Evolutionary conservation across 257 asterid species (phyloP), one percentile per base, ranked within the genome.

Genomic region (Primulina eburnea): DNA sequence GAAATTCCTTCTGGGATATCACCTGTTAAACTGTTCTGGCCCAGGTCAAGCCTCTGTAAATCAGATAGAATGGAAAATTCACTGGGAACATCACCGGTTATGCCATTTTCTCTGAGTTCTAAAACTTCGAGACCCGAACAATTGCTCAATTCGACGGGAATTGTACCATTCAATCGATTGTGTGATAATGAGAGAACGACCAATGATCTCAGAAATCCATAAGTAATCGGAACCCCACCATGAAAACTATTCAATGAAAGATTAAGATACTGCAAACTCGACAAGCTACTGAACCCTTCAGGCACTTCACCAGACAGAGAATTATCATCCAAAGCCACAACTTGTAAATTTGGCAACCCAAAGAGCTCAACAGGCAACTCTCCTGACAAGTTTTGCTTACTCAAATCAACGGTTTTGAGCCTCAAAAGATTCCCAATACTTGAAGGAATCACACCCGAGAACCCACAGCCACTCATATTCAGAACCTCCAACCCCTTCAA

Each of bases 281-380:
- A 85, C 74, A 88, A 74, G 82, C 97, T 90, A 74, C 97, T 88
- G 78, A 90, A 86, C 57, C 97, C 97, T 82, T 88, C 92, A 62
- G 97, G 96, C 75, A 90, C 64, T 66, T 78, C 77, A 47, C 96
- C 97, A 40, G 86, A 83, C 10, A 90, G 72, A 0, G 72, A 73
- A 71, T 90, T 90, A 65, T 83, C 90, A 59, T 86, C 81, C 77
- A 90, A 70, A 56, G 89, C 90, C 73, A 88, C 87, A 24, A 76
- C 72, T 65, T 82, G 84, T 77, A 90, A 73, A 79, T 79, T 80
- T 1, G 97, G 97, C 80, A 88, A 69, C 53, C 97, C 97, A 21
- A 83, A 85, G 69, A 90, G 82, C 72, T 80, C 90, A 59, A 85
- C 74, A 0, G 97, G 97, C 83, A 90, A 76, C 78, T 82, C 92